A percentile compares a stretch with the other conserved stretches of the same genome.
These are phyloP conservation scores for Gastrodia elata DNA, from an alignment of 106 monocot genomes.

Conservation along the genomic window DNA sequence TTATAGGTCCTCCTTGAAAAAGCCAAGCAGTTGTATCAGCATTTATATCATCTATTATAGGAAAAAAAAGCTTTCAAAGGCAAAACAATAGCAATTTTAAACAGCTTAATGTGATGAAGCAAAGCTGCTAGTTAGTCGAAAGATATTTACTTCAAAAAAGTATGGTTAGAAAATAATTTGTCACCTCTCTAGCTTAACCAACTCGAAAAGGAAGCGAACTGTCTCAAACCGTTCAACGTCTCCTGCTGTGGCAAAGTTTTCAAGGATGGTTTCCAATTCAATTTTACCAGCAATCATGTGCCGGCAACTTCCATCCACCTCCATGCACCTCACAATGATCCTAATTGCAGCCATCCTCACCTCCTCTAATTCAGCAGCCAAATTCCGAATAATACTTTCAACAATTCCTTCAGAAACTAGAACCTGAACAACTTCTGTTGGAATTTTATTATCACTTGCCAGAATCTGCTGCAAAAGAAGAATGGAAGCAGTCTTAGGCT, in stretches of 20 bases:
- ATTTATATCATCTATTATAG: not conserved
- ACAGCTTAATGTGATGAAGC: not conserved
- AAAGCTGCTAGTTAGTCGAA: not conserved
- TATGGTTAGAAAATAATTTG: not conserved
- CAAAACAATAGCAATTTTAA: not conserved
- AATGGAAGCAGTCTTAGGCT: conserved; percentile 35
- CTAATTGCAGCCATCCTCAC: conserved; percentile 40
- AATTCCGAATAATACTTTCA: conserved; percentile 21
- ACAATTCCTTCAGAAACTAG: conserved; percentile 27
- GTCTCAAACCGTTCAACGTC: conserved; percentile 35
- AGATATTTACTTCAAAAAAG: not conserved
- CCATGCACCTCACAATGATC: conserved; percentile 39
- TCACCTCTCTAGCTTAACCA: conserved; percentile 44
- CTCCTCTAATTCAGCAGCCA: conserved; percentile 30
- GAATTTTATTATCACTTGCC: conserved; percentile 10
- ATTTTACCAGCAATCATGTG: conserved; percentile 33
- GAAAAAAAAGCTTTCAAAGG: not conserved
- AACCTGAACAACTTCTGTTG: conserved; percentile 6
- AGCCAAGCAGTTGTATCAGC: not conserved
- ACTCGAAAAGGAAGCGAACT: conserved; percentile 33
- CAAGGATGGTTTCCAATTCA: conserved; percentile 22
- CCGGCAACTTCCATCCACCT: conserved; percentile 43
- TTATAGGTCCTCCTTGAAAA: conserved; percentile 27
- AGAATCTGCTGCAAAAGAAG: conserved; percentile 36
- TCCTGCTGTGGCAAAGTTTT: conserved; percentile 19